Evolutionary conservation across 371 early-diverging fungal species (phyloP).

Genomic region (Mortierella sp.): DNA sequence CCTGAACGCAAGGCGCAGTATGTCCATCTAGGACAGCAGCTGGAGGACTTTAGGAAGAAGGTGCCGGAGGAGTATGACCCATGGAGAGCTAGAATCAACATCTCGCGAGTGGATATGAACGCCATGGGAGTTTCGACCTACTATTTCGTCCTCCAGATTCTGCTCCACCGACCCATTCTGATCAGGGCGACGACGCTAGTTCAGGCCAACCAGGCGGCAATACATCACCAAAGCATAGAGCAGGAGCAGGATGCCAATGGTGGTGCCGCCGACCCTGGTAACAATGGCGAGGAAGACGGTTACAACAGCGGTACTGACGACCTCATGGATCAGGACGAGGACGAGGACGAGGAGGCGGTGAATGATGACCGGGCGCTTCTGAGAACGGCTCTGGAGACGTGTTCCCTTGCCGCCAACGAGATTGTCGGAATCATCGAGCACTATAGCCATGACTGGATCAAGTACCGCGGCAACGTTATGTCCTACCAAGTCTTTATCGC

Average conservation of each 20-base stretch:
- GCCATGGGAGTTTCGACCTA: not conserved
- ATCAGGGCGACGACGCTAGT: slow-evolving; percentile 7
- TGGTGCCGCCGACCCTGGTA: not conserved
- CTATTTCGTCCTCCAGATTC: slow-evolving; percentile 5
- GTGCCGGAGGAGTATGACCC: slow-evolving; percentile 1
- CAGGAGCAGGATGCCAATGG: not conserved
- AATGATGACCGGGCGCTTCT: not conserved
- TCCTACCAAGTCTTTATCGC: slow-evolving; percentile 11
- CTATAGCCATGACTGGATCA: slow-evolving; percentile 4
- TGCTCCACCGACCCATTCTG: not conserved
- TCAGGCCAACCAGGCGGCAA: not conserved
- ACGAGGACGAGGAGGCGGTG: not conserved
- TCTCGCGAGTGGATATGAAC: not conserved
- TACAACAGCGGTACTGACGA: not conserved
- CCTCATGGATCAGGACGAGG: not conserved
- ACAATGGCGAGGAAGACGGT: not conserved
- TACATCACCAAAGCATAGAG: not conserved
- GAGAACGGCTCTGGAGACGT: not conserved
- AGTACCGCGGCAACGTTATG: not conserved
- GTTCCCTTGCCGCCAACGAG: slow-evolving; percentile 4
- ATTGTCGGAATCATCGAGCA: slow-evolving; percentile 1
- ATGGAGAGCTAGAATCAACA: not conserved
- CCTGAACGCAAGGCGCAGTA: not conserved
- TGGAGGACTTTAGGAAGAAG: not conserved
- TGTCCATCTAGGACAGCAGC: not conserved